phyloP scores from a whole-genome alignment of 2,329 filamentous ascomycete genomes.

The Colletotrichum gloeosporioides region DNA sequence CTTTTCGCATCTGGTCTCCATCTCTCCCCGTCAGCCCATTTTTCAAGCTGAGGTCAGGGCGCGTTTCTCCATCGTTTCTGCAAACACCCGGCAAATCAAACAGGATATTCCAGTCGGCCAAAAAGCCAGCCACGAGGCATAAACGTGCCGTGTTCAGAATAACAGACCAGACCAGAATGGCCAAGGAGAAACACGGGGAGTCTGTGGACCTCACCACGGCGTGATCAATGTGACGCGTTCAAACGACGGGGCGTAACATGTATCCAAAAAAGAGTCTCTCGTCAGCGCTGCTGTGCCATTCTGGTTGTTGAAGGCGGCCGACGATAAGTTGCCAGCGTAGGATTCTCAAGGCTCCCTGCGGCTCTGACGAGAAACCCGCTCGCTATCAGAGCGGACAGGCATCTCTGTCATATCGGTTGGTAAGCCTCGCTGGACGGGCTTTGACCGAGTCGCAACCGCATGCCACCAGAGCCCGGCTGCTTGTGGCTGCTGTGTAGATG shows the following conservation, averaged over 20 bases:
- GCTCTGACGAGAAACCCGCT: not conserved
- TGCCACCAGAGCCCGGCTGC: not conserved
- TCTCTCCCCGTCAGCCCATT: slow-evolving; percentile 6
- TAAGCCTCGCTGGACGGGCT: not conserved
- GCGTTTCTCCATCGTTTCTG: slow-evolving; percentile 6
- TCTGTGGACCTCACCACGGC: not conserved
- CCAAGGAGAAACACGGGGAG: not conserved
- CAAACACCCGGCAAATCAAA: not conserved
- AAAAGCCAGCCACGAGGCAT: not conserved
- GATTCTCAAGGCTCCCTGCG: not conserved
- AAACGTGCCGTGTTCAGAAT: not conserved
- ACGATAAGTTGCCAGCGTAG: not conserved
- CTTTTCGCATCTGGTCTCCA: not conserved
- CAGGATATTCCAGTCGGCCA: not conserved
- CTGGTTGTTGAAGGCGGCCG: not conserved
- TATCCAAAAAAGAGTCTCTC: not conserved
- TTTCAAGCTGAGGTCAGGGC: slow-evolving; percentile 18
- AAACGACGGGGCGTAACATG: not conserved
- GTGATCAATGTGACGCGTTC: not conserved
- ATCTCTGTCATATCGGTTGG: not conserved
- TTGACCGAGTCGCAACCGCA: not conserved
- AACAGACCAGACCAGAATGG: not conserved
- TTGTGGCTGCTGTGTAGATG: not conserved
- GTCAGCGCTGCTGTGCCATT: not conserved
- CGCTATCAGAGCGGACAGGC: not conserved